phyloP scores from a whole-genome alignment of 352 stramenopile genomes.

The Phytopythium kandeliae region DNA sequence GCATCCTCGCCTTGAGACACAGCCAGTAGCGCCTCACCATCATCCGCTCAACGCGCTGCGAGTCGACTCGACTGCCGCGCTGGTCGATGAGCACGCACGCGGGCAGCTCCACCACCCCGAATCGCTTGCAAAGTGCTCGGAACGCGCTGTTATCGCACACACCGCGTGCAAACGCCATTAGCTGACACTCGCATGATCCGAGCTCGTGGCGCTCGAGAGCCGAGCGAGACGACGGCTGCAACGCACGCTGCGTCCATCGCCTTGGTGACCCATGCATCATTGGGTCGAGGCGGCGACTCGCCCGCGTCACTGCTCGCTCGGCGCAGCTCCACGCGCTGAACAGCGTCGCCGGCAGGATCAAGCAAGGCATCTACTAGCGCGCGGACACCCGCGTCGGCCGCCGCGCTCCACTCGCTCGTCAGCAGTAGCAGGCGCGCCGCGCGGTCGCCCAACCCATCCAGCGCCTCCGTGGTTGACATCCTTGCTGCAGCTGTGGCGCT shows the following conservation, averaged over 20 bases:
- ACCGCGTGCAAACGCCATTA: not conserved
- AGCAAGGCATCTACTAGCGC: conserved; percentile 14
- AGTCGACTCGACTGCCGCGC: conserved; percentile 1
- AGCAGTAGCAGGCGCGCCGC: conserved; percentile 10
- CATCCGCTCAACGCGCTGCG: not conserved
- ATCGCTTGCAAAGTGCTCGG: conserved; percentile 30
- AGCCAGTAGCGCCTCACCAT: not conserved
- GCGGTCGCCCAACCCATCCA: conserved; percentile 23
- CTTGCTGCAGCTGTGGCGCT: not conserved
- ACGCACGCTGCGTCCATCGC: conserved; percentile 8
- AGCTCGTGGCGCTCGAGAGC: too few species aligned
- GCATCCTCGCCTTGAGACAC: too few species aligned
- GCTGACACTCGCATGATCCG: not conserved
- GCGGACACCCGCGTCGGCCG: conserved; percentile 26
- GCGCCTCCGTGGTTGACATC: not conserved
- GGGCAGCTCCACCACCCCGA: conserved; percentile 32
- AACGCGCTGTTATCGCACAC: conserved; percentile 21
- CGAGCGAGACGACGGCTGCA: not conserved
- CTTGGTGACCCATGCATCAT: not conserved
- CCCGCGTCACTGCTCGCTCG: conserved; percentile 1
- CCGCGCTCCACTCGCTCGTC: conserved; percentile 33
- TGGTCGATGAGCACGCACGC: conserved; percentile 24
- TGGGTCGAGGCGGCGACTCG: not conserved
- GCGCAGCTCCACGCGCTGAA: conserved; percentile 23
- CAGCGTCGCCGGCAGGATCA: conserved; percentile 4